Base-by-base conservation (phyloP, 1,284 basidiomycete genomes). In the Hemileia vastatrix region DNA sequence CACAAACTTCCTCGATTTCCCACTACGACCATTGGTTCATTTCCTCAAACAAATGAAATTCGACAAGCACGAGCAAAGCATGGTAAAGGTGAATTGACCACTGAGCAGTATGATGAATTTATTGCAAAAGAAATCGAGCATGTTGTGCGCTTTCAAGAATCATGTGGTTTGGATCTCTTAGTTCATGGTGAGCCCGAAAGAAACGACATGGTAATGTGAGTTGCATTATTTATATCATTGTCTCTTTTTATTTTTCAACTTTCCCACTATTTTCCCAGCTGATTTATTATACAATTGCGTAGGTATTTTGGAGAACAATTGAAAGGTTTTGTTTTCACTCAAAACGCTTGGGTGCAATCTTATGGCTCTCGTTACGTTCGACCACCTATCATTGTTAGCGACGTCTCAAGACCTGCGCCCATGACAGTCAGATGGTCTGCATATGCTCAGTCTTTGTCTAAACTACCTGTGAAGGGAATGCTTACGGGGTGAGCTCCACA, bases 391-490 rank as follows among this genome's bases (percentile, higher is more conserved):
- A 86, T 99, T 75, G 94, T 98, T 75, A 95, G 92, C 54, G 95
- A 99, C 78, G 88, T 99, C 78, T 91, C 88, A 79, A 90, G 95
- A 71, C 86, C 91, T 54, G 80, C 80, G 53, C 86, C 95, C 64
- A 97, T 99, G 83, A 97, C 95, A 72, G 93, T 98, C 74, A 85
- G 85, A 77, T 99, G 95, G 95, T 92, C 88, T 69, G 84, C 84
- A 75, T 98, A 94, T 79, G 94, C 95, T 65, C 95, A 98, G 82
- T 92, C 88, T 78, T 77, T 97, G 70, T 90, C 93, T 72, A 80
- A 84, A 77, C 87, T 86, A 79, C 91, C 94, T 74, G 94, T 99
- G 90, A 99, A 99, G 87, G 94, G 94, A 72, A 98, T 98, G 95
- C 73, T 78, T 13, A 63, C 61, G 36, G 61, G 61, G 61, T 63